Evolutionary conservation across 2,329 filamentous ascomycete genomes (phyloP), one percentile per base, ranked within the genome.

Genomic region (Ceratocystis cacaofunesta): DNA sequence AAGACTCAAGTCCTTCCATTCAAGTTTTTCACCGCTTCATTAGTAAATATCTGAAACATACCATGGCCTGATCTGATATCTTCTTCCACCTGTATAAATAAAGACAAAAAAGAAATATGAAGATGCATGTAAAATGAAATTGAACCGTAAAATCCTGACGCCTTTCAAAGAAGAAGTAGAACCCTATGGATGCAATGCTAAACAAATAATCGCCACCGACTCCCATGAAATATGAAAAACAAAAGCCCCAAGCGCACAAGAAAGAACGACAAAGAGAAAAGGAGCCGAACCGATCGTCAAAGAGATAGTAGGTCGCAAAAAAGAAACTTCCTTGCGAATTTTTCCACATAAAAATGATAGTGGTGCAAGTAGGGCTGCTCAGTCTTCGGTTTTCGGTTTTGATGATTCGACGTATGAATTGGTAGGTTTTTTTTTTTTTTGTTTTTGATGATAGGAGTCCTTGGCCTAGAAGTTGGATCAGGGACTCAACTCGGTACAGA

Each of bases 181-280:
- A 67, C 66, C 66, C 55, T 63, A 55, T 61, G 63, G 65, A 65
- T 60, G 63, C 66, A 67, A 67, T 67, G 63, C 63, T 65, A 65
- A 65, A 66, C 66, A 62, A 57, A 67, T 62, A 43, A 67, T 68
- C 55, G 61, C 67, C 65, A 62, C 65, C 67, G 36, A 68, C 67
- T 65, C 60, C 65, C 60, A 62, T 48, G 60, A 62, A 22, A 67
- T 65, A 55, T 63, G 52, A 67, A 67, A 65, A 55, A 58, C 55
- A 44, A 65, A 41, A 62, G 62, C 58, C 43, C 65, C 62, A 67
- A 67, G 65, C 65, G 48, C 62, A 63, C 32, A 67, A 65, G 52
- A 63, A 57, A 65, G 52, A 63, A 57, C 55, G 15, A 62, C 48
- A 63, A 50, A 60, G 57, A 62, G 28, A 58, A 62, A 64, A 32